Evolutionary conservation across 2,329 filamentous ascomycete species (phyloP), one percentile per base, ranked within the genome.

Genomic region (Hypoxylon sp.): DNA sequence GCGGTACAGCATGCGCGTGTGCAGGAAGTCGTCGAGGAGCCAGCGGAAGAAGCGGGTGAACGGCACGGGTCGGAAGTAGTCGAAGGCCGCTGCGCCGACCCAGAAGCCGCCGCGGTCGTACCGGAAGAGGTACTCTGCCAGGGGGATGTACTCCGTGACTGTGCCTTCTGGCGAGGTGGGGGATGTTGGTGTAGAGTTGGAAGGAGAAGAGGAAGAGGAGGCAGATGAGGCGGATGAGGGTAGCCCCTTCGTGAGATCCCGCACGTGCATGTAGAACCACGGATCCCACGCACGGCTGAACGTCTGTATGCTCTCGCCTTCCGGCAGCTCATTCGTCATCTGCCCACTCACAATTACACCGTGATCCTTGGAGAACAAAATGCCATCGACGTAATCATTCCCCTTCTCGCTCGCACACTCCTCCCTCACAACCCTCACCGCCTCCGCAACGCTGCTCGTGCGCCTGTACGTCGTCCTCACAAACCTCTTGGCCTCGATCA

Each of bases 101-200:
- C 90, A 93, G 82, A 93, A 93, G 12, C 88, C 89, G 54, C 89
- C 90, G 45, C 90, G 86, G 77, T 93, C 90, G 79, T 93, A 93
- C 52, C 90, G 86, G 82, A 93, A 93, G 69, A 92, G 86, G 75
- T 93, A 93, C 74, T 92, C 90, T 38, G 87, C 85, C 3, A 92
- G 79, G 0, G 90, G 90, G 40, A 92, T 84, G 70, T 87, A 87
- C 52, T 91, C 88, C 55, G 74, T 76, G 14, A 76, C 72, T 1
- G 60, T 69, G 46, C 69, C 70, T 24, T 61, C 32, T 7, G 22
- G 16, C 20, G 22, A 11, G 8, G 33, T 2, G 3, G 33, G 2
- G 16, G 49, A 38, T 1, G 49, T 16, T 5, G 67, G 36, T 9
- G 72, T 61, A 4, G 73, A 55, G 14, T 11, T 40, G n/a, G n/a